Evolutionary conservation across 805 yeast genomes (phyloP).

Genomic region (Saturnispora ahearnii): DNA sequence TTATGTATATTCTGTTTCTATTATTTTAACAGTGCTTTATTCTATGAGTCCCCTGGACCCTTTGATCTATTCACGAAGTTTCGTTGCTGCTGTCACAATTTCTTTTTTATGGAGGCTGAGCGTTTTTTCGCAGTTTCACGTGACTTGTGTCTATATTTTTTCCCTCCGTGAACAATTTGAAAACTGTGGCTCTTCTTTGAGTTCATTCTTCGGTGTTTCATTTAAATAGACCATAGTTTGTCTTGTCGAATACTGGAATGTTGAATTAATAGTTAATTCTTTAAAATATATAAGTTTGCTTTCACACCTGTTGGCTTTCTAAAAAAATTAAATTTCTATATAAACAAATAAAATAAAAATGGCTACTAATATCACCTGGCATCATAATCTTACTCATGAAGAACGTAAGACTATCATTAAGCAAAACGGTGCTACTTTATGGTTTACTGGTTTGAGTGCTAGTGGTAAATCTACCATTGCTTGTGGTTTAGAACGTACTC

Average conservation of each 20-base stretch:
- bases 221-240: background rate
- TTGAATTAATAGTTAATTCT: background rate
- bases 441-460: slow-evolving; percentile 95
- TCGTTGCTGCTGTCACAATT: too few relatives aligned
- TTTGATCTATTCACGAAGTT: too few relatives aligned
- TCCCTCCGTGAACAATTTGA: background rate
- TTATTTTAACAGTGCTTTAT: background rate
- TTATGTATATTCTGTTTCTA: background rate
- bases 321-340: too few relatives aligned
- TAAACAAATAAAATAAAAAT: slow-evolving; percentile 29
- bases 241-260: background rate
- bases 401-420: slow-evolving; percentile 67
- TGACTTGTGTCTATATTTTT: background rate
- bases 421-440: slow-evolving; percentile 82
- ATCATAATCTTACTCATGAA: slow-evolving; percentile 72
- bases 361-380: slow-evolving; percentile 98
- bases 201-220: background rate
- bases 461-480: slow-evolving; percentile 93
- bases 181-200: background rate
- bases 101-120: background rate
- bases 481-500: slow-evolving; percentile 79
- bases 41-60: background rate
- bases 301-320: too few relatives aligned
- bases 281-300: too few relatives aligned
- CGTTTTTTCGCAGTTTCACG: background rate